phyloP scores from a whole-genome alignment of 2,329 filamentous ascomycete species.

The Fusarium sp. region DNA sequence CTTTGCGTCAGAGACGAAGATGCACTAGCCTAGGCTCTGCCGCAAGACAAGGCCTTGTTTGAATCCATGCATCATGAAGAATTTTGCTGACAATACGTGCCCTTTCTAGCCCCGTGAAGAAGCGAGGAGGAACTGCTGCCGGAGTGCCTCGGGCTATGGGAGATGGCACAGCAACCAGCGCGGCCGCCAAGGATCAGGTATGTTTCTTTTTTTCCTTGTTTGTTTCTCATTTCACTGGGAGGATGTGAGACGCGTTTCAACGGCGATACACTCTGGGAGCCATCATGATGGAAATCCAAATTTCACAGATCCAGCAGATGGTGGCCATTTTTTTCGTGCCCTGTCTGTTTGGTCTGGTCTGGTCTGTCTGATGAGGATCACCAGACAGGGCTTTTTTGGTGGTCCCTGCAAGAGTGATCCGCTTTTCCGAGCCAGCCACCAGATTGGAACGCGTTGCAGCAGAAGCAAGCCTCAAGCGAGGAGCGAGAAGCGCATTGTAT shows the following conservation, averaged over 20 bases:
- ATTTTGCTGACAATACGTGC: constrained; percentile 41
- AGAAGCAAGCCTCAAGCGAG: background rate
- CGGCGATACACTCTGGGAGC: background rate
- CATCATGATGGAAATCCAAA: constrained; percentile 7
- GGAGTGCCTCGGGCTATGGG: constrained; percentile 75
- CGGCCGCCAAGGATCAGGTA: constrained; percentile 66
- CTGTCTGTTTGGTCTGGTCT: background rate
- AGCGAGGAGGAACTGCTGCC: constrained; percentile 75
- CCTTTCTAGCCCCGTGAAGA: constrained; percentile 74
- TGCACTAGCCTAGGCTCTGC: background rate
- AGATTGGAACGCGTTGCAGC: constrained; percentile 25
- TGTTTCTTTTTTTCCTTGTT: constrained; percentile 8
- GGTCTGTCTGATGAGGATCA: constrained; percentile 27
- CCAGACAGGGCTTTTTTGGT: constrained; percentile 40
- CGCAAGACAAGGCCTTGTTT: background rate
- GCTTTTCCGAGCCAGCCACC: constrained; percentile 43
- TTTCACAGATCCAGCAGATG: constrained; percentile 21
- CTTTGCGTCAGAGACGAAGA: background rate
- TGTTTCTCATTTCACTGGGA: background rate
- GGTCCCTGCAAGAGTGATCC: constrained; percentile 42
- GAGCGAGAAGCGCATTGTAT: constrained; percentile 24
- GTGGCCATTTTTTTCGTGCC: constrained; percentile 32
- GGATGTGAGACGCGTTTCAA: background rate
- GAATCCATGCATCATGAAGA: background rate
- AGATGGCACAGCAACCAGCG: constrained; percentile 72